Percentiles rank a stretch among this genome's conserved stretches.
These are phyloP conservation scores for Nothomitra cinnamomea DNA, from an alignment of 2,329 filamentous ascomycete genomes.

Conservation along the genomic window DNA sequence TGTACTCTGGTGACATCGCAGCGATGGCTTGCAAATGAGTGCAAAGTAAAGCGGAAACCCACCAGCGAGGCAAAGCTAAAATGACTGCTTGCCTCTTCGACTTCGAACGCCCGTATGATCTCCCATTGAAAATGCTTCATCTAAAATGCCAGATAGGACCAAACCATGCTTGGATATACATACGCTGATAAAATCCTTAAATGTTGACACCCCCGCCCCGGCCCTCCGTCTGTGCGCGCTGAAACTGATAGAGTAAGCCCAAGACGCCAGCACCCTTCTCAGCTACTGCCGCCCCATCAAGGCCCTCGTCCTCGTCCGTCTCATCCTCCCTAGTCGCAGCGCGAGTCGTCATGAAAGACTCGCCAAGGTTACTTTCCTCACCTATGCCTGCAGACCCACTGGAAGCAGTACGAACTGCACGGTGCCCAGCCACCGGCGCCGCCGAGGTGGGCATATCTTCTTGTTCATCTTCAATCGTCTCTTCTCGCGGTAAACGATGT, in stretches of 20 bases:
- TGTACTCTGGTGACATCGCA: too few relatives aligned
- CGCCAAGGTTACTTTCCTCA: conserved; percentile 42
- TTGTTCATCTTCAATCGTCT: conserved; percentile 28
- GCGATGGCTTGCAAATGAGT: too few relatives aligned
- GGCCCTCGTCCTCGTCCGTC: conserved; percentile 26
- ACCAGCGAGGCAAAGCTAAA: too few relatives aligned
- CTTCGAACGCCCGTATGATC: too few relatives aligned
- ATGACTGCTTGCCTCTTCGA: too few relatives aligned
- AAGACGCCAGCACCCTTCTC: conserved; percentile 34
- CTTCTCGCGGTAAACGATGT: neutral
- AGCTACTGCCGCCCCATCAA: conserved; percentile 25
- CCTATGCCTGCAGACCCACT: conserved; percentile 16
- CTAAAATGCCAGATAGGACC: too few relatives aligned
- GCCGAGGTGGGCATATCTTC: conserved; percentile 10
- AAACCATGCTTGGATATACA: neutral
- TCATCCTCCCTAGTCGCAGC: conserved; percentile 23
- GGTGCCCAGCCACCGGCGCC: conserved; percentile 14
- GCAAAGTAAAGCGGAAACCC: too few relatives aligned
- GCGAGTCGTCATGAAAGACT: conserved; percentile 33
- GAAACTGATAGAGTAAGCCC: conserved; percentile 49
- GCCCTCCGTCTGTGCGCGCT: conserved; percentile 39
- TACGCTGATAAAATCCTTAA: conserved; percentile 8
- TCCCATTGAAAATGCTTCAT: too few relatives aligned
- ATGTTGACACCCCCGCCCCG: conserved; percentile 23
- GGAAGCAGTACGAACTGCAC: conserved; percentile 20